phyloP scores from a whole-genome alignment of 1,284 basidiomycete genomes.

The Spongiforma sp. region DNA sequence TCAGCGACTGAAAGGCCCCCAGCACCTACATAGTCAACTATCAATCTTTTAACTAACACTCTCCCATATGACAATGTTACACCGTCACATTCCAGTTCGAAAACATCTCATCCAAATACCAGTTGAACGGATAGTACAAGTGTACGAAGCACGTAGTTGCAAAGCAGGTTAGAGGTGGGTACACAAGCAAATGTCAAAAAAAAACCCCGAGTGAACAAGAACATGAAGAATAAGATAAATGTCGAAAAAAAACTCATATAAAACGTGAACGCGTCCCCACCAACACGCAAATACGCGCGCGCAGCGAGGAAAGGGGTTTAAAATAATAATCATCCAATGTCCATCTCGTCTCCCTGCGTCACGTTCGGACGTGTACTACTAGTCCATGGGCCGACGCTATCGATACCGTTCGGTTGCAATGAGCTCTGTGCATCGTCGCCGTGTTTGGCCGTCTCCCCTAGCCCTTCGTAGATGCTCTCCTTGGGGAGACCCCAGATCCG shows the following conservation, averaged over 20 bases:
- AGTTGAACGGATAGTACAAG: too few relatives aligned
- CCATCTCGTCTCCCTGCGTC: slow-evolving; percentile 56
- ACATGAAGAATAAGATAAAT: slow-evolving; percentile 42
- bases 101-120: too few relatives aligned
- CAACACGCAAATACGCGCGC: background rate
- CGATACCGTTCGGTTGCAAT: slow-evolving; percentile 15
- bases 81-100: too few relatives aligned
- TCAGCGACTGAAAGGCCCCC: too few relatives aligned
- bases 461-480: slow-evolving; percentile 74
- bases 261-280: slow-evolving; percentile 6
- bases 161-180: too few relatives aligned
- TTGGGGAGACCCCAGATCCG: slow-evolving; percentile 76
- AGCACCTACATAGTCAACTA: too few relatives aligned
- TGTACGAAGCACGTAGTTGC: too few relatives aligned
- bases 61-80: too few relatives aligned
- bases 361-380: slow-evolving; percentile 47
- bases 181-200: too few relatives aligned
- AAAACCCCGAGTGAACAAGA: too few relatives aligned
- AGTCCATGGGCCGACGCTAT: slow-evolving; percentile 38
- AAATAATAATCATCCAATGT: slow-evolving; percentile 49
- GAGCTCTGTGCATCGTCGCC: slow-evolving; percentile 21
- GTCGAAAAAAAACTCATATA: slow-evolving; percentile 10
- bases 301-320: background rate
- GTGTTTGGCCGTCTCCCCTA: slow-evolving; percentile 62
- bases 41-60: too few relatives aligned